Evolutionary conservation across 306 rosid species (phyloP).

Genomic region (Fagus crenata): DNA sequence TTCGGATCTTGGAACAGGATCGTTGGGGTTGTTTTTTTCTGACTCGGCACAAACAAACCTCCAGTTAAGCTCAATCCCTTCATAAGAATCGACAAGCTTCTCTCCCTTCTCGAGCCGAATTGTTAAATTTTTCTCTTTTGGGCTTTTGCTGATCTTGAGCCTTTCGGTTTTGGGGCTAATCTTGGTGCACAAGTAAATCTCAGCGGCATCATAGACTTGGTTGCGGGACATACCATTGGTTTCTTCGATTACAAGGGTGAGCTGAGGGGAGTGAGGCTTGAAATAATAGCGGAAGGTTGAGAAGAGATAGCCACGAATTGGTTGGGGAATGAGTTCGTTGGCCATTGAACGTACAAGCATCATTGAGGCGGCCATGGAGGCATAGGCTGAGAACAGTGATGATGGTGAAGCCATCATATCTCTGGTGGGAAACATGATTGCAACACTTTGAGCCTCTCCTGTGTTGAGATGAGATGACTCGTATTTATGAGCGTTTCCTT

Average conservation of each 20-base stretch:
- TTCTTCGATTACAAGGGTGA: conserved; percentile 79
- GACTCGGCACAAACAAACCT: conserved; percentile 39
- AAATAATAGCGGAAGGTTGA: conserved; percentile 46
- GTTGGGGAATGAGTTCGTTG: conserved; percentile 67
- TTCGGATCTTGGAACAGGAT: conserved; percentile 36
- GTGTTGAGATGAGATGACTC: too few species aligned
- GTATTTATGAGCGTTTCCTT: too few species aligned
- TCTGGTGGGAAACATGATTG: conserved; percentile 50
- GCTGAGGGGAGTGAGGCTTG: conserved; percentile 41
- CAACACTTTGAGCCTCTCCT: not conserved
- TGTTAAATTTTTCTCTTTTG: conserved; percentile 55
- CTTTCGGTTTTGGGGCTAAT: conserved; percentile 49
- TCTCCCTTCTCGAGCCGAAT: conserved; percentile 67
- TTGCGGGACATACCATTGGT: conserved; percentile 51
- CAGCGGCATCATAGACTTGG: conserved; percentile 75
- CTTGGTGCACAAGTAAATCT: conserved; percentile 55
- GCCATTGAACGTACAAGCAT: conserved; percentile 76
- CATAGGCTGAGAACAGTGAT: conserved; percentile 77
- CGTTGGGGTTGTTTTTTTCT: conserved; percentile 34
- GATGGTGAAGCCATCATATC: conserved; percentile 76
- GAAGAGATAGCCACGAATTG: conserved; percentile 49
- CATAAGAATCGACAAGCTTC: conserved; percentile 42
- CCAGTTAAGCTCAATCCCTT: conserved; percentile 54
- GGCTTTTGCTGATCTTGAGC: conserved; percentile 59
- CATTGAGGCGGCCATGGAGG: conserved; percentile 73